Conservation (phyloP, 345 rosid species). For the Trapa bicornis region DNA sequence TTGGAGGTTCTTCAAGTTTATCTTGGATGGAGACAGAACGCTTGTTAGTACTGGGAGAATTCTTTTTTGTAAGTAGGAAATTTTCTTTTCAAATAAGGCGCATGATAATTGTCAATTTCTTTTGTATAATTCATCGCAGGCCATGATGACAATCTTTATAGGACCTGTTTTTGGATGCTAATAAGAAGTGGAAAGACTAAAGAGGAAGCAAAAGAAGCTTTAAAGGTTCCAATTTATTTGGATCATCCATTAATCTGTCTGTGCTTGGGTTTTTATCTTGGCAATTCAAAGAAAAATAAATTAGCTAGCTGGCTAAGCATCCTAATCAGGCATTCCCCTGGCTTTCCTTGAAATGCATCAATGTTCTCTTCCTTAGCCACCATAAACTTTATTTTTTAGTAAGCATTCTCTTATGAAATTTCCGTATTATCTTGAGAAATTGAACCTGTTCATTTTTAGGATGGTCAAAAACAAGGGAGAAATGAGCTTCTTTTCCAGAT, state of each 20-base stretch:
- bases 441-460: conserved; percentile 33
- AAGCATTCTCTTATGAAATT: neutral
- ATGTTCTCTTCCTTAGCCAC: neutral
- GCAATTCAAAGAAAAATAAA: no score
- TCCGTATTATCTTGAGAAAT: neutral
- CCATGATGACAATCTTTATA: conserved; percentile 48
- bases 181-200: conserved; percentile 51
- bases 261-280: no score
- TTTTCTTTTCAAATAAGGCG: neutral
- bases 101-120: neutral
- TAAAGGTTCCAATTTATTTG: conserved; percentile 31
- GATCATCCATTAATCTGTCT: no score
- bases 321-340: neutral
- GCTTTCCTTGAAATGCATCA: neutral
- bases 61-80: neutral
- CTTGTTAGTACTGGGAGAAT: conserved; percentile 35
- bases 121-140: conserved; percentile 31
- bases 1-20: conserved; percentile 68
- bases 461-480: conserved; percentile 60
- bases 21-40: conserved; percentile 83
- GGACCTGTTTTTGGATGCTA: conserved; percentile 71
- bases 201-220: conserved; percentile 43
- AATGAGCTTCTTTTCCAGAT: conserved; percentile 74
- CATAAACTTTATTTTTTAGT: conserved; percentile 3
- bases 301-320: neutral